phyloP scores from a whole-genome alignment of 768 basidiomycete species.

The Auricularia cornea region DNA sequence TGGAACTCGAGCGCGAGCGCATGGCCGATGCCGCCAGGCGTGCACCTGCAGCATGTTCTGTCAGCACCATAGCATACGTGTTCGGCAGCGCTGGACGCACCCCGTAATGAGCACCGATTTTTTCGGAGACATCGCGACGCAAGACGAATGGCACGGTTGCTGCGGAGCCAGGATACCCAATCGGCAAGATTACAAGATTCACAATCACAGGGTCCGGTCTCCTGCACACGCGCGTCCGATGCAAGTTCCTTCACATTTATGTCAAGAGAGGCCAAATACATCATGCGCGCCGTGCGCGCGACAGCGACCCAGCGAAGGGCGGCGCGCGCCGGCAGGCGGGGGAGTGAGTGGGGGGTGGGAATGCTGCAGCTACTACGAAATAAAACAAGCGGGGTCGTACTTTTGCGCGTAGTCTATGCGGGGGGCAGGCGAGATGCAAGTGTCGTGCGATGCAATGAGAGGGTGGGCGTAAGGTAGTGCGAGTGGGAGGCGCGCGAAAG shows the following conservation, averaged over 20 bases:
- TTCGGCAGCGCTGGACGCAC: no score
- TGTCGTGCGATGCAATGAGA: not conserved
- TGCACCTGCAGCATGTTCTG: constrained; percentile 9
- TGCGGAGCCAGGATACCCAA: no score
- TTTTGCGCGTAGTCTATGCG: constrained; percentile 3
- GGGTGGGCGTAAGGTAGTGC: constrained; percentile 2
- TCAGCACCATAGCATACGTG: no score
- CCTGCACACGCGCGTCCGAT: no score
- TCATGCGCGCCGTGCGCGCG: not conserved
- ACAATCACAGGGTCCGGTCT: no score
- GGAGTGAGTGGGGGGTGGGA: constrained; percentile 8
- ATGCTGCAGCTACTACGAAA: not conserved
- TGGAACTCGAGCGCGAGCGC: constrained; percentile 17
- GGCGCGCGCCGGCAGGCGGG: not conserved
- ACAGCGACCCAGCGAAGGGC: not conserved
- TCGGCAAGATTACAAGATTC: no score
- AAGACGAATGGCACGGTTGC: no score
- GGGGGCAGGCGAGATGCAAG: constrained; percentile 1
- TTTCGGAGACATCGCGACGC: no score
- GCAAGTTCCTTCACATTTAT: not conserved
- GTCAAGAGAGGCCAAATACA: not conserved
- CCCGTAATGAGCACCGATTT: no score
- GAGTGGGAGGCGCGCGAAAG: not conserved
- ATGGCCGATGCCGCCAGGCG: constrained; percentile 16
- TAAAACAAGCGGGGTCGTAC: constrained; percentile 4